Conservation (phyloP, 1,284 basidiomycete genomes). For the Leucocoprinus gongylophorus region DNA sequence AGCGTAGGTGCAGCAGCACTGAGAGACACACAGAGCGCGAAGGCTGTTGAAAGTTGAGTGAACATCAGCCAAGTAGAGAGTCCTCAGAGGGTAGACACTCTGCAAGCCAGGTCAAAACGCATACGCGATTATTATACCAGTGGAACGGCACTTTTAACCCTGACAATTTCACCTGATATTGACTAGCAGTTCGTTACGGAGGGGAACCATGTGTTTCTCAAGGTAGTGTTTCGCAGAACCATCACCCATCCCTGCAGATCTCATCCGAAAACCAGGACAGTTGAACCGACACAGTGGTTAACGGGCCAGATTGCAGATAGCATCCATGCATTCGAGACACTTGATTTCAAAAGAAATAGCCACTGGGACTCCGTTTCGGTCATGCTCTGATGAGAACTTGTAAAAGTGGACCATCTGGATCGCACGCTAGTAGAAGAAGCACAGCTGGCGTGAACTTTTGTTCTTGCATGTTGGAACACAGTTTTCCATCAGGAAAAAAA, state of each 20-base stretch:
- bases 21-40: background rate
- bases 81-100: background rate
- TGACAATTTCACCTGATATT: background rate
- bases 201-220: background rate
- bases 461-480: background rate
- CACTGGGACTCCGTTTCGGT: background rate
- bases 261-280: background rate
- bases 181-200: background rate
- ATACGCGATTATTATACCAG: background rate
- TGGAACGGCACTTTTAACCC: background rate
- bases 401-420: background rate
- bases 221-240: background rate
- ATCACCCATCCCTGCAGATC: background rate
- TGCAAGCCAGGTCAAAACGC: background rate
- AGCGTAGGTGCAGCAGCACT: constrained; percentile 7
- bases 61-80: background rate
- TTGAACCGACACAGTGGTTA: background rate
- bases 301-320: background rate
- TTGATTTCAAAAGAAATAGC: background rate
- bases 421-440: background rate
- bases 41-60: background rate
- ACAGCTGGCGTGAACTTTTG: background rate
- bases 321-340: background rate
- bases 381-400: background rate
- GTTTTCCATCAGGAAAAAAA: background rate